Evolutionary conservation across 179 eudicot species (phyloP).

Genomic region (Silene vulgaris): DNA sequence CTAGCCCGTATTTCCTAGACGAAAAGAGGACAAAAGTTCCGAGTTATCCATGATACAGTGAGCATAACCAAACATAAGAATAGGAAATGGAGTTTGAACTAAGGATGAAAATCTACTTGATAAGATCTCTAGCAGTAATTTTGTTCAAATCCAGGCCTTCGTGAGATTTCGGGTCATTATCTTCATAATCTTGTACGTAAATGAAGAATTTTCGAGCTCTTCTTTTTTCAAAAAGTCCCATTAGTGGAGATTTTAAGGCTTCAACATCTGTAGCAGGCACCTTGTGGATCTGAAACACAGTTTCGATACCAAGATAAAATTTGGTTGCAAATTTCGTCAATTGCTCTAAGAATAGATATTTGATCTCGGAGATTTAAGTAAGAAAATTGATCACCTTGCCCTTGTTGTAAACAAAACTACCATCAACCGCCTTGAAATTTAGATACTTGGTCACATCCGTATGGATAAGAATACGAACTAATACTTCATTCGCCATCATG

Average conservation of each 20-base stretch:
- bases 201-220: constrained; percentile 77
- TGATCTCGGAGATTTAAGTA: background rate
- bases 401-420: constrained; percentile 83
- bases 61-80: background rate
- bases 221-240: constrained; percentile 81
- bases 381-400: constrained; percentile 48
- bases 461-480: constrained; percentile 73
- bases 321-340: background rate
- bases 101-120: constrained; percentile 36
- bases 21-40: constrained; percentile 2
- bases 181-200: constrained; percentile 78
- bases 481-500: constrained; percentile 81
- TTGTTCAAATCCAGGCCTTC: constrained; percentile 60
- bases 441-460: constrained; percentile 78
- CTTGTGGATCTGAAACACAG: constrained; percentile 54
- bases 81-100: background rate
- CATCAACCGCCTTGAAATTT: constrained; percentile 82
- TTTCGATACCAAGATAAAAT: background rate
- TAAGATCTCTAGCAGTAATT: constrained; percentile 61
- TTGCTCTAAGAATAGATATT: background rate
- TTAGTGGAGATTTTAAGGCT: constrained; percentile 68
- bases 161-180: constrained; percentile 69
- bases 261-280: constrained; percentile 92
- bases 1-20: constrained; percentile 74
- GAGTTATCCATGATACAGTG: background rate